Evolutionary conservation across 2,329 filamentous ascomycete genomes (phyloP), one percentile per base, ranked within the genome.

Genomic region (Hypoxylon sp.): DNA sequence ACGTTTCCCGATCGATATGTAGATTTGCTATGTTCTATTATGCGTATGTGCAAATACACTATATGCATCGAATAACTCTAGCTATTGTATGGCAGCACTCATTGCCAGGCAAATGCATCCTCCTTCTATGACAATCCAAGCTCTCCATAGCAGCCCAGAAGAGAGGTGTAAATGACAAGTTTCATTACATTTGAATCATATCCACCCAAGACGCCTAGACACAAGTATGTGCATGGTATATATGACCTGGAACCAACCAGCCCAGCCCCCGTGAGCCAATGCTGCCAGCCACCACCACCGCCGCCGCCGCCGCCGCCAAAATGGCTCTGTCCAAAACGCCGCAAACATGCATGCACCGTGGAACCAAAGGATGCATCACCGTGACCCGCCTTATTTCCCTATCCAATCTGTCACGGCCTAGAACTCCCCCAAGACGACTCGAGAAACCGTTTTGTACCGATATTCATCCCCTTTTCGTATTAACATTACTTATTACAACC

Each of bases 401-500:
- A 45, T 21, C 4, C 41, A 56, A 29, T 16, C 29, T 12, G 19
- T 21, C 16, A 56, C 37, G 29, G 16, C 29, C 53, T 5, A 7
- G 23, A 46, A 27, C 5, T 32, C 16, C 32, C 23, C 21, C 43
- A 12, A 23, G 5, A 14, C 25, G 6, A 6, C 25, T 27, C 25
- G 6, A 27, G 25, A 27, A 27, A 27, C 25, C 25, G 32, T 14
- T 6, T 37, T 4, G 32, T 37, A 5, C 14, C 32, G 32, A 6
- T 37, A 19, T 41, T 37, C 5, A 8, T 6, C n/a, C n/a, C 37
- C 8, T 41, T 41, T 41, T 41, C 4, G 7, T 9, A 41, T 41
- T 41, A 41, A 41, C 16, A 41, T 41, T 41, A 41, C 16, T 41
- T 29, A 69, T 79, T 72, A 83, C 76, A 82, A 78, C 82, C 82